Percentiles rank a stretch among this genome's conserved stretches.
phyloP scores from a whole-genome alignment of 2,329 filamentous ascomycete species.

The Aotearoamyces nothofagi region DNA sequence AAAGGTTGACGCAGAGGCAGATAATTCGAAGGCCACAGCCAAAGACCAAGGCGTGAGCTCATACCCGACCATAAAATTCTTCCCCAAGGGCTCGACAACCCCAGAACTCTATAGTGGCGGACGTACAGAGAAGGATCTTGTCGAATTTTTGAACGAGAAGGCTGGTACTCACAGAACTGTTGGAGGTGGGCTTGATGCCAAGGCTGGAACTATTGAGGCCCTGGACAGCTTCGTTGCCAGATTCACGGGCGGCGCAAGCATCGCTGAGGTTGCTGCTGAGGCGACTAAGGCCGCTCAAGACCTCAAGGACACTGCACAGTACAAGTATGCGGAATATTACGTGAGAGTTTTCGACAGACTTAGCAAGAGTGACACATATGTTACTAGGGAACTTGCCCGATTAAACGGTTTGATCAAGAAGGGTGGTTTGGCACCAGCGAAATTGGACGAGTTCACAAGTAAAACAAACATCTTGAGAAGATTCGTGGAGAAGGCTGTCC shows the following conservation, averaged over 20 bases:
- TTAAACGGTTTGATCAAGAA: conserved; percentile 71
- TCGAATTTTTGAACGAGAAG: conserved; percentile 77
- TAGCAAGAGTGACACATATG: conserved; percentile 60
- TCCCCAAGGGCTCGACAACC: conserved; percentile 69
- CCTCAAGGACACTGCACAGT: conserved; percentile 43
- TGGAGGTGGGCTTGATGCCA: conserved; percentile 65
- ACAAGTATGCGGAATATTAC: conserved; percentile 89
- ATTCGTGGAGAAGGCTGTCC: conserved; percentile 53
- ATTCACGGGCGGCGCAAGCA: conserved; percentile 42
- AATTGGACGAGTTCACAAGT: conserved; percentile 74
- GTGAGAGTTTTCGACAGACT: conserved; percentile 82
- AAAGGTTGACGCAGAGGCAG: conserved; percentile 88
- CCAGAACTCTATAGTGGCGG: conserved; percentile 57
- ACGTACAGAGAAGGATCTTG: conserved; percentile 60
- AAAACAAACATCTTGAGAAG: conserved; percentile 78
- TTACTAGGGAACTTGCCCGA: conserved; percentile 70
- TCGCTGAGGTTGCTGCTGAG: conserved; percentile 53
- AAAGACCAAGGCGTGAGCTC: conserved; percentile 63
- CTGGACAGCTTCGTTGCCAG: conserved; percentile 66
- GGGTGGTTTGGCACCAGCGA: conserved; percentile 70
- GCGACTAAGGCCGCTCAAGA: conserved; percentile 54
- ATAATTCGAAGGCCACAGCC: conserved; percentile 67
- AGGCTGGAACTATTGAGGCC: conserved; percentile 67
- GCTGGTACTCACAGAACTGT: conserved; percentile 70
- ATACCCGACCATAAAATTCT: conserved; percentile 98